Evolutionary conservation across 2,329 filamentous ascomycete genomes (phyloP).

Genomic region (Tolypocladium cylindrosporum): DNA sequence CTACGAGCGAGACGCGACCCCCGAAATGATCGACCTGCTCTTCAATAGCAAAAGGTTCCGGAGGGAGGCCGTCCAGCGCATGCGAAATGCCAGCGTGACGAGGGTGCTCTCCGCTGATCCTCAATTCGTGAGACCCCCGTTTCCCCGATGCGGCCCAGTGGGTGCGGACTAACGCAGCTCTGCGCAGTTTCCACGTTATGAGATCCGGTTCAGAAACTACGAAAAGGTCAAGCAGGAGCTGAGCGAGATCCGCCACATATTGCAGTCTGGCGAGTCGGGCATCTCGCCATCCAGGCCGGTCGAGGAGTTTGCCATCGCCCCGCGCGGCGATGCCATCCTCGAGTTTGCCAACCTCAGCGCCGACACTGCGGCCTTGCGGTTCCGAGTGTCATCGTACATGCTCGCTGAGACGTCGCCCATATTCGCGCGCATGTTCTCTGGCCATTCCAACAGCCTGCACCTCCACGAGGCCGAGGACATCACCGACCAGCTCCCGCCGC

Average conservation of each 20-base stretch:
- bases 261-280: constrained; percentile 29
- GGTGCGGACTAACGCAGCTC: constrained; percentile 4
- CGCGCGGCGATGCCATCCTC: constrained; percentile 37
- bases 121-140: constrained; percentile 24
- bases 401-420: constrained; percentile 41
- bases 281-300: constrained; percentile 27
- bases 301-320: constrained; percentile 32
- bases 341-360: constrained; percentile 36
- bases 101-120: constrained; percentile 32
- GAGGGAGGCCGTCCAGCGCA: constrained; percentile 29
- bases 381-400: constrained; percentile 40
- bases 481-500: constrained; percentile 21
- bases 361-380: constrained; percentile 31
- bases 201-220: constrained; percentile 36
- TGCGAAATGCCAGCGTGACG: constrained; percentile 35
- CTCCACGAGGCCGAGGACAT: constrained; percentile 27
- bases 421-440: constrained; percentile 37
- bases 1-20: constrained; percentile 33
- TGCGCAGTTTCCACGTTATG: constrained; percentile 30
- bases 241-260: constrained; percentile 25
- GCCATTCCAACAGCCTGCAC: constrained; percentile 16
- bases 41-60: constrained; percentile 32
- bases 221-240: constrained; percentile 33
- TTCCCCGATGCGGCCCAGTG: neutral
- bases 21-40: constrained; percentile 30